Evolutionary conservation across 306 rosid genomes (phyloP).

Genomic region (Sphenostylis stenocarpa): DNA sequence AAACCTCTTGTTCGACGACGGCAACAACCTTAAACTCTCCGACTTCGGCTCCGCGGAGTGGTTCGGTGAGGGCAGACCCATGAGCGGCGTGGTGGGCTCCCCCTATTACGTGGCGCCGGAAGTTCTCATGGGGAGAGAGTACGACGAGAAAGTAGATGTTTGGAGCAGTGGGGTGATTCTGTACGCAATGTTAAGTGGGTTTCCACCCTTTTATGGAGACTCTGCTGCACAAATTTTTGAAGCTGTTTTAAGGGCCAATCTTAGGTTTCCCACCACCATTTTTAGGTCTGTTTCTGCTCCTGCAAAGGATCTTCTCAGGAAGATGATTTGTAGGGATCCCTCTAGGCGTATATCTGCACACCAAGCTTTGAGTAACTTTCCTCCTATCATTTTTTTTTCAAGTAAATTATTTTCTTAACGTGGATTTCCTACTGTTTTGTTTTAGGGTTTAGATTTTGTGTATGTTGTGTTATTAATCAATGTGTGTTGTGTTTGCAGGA

Average conservation of each 20-base stretch:
- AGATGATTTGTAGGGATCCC: slow-evolving; percentile 70
- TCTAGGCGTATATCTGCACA: slow-evolving; percentile 63
- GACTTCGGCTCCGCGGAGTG: slow-evolving; percentile 90
- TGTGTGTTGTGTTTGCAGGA: slow-evolving; percentile 37
- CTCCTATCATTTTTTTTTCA: too few species aligned
- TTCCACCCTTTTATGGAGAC: slow-evolving; percentile 79
- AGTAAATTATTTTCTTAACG: too few species aligned
- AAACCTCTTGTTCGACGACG: slow-evolving; percentile 60
- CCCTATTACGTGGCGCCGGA: slow-evolving; percentile 84
- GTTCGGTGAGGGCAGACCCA: slow-evolving; percentile 44
- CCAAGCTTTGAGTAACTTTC: slow-evolving; percentile 65
- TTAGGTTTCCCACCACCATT: slow-evolving; percentile 66
- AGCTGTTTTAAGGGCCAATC: slow-evolving; percentile 65
- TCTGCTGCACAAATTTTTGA: slow-evolving; percentile 58
- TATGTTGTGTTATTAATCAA: too few species aligned
- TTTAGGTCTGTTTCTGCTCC: slow-evolving; percentile 61
- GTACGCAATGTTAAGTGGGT: slow-evolving; percentile 68
- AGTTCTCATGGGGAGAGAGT: slow-evolving; percentile 60
- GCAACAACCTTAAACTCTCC: slow-evolving; percentile 54
- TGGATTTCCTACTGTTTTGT: too few species aligned
- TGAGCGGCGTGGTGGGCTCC: slow-evolving; percentile 73
- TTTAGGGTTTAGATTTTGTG: too few species aligned
- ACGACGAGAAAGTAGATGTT: slow-evolving; percentile 62
- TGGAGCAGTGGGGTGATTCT: slow-evolving; percentile 78
- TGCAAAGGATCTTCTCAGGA: slow-evolving; percentile 78